These are phyloP conservation scores for Xanthoceras sorbifolium DNA, from an alignment of 345 rosid species.

Conservation along the genomic window DNA sequence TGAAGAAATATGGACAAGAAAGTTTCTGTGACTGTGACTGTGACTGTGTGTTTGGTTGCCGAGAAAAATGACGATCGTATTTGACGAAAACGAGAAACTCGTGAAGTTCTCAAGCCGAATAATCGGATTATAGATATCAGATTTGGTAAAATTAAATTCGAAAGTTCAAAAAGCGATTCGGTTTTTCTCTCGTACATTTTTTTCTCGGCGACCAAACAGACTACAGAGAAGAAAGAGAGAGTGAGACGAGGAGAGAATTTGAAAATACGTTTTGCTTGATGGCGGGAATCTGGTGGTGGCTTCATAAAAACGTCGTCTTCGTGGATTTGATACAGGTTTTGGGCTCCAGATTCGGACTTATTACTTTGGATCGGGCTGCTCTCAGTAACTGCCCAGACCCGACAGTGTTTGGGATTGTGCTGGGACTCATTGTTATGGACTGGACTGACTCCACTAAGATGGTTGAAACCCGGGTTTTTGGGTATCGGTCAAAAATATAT, in stretches of 20 bases:
- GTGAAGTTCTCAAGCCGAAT: background rate
- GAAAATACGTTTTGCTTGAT: background rate
- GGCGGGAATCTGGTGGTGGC: too few species aligned
- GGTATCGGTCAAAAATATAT: too few species aligned
- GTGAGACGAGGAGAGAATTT: background rate
- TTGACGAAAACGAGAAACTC: background rate
- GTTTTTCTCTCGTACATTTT: background rate
- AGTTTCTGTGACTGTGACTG: background rate
- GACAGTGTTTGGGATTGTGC: too few species aligned
- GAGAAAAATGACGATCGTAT: background rate
- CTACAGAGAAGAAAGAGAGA: background rate
- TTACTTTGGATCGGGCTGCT: too few species aligned
- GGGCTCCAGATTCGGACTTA: too few species aligned
- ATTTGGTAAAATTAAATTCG: background rate
- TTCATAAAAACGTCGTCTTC: too few species aligned
- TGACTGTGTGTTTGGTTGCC: conserved; percentile 6
- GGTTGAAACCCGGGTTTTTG: too few species aligned
- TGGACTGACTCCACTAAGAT: too few species aligned
- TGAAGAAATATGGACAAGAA: background rate
- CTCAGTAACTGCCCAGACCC: too few species aligned
- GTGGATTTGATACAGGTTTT: too few species aligned
- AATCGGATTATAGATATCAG: too few species aligned
- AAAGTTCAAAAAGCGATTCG: background rate
- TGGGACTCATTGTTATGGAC: too few species aligned
- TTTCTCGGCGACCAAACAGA: background rate